Evolutionary conservation across 768 basidiomycete genomes (phyloP).

Genomic region (Cyclocybe cylindracea): DNA sequence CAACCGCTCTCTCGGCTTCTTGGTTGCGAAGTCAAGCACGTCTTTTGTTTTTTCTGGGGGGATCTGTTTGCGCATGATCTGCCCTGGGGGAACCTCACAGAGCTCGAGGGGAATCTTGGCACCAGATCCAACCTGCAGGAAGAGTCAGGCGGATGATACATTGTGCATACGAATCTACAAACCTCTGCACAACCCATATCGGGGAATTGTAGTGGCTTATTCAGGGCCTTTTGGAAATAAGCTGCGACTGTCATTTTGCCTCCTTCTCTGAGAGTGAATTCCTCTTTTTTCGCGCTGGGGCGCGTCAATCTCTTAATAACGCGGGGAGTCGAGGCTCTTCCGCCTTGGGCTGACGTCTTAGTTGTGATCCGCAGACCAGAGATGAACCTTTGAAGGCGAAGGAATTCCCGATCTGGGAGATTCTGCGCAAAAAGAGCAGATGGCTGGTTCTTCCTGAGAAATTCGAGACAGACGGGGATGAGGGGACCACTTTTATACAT

Average conservation of each 20-base stretch:
- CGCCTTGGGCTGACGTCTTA: conserved; percentile 27
- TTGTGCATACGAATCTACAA: conserved; percentile 13
- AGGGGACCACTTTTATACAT: conserved; percentile 74
- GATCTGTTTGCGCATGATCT: conserved; percentile 74
- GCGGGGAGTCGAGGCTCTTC: conserved; percentile 41
- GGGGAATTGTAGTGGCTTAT: conserved; percentile 57
- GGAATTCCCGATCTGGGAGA: conserved; percentile 57
- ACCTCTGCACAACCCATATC: conserved; percentile 73
- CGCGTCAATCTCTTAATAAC: conserved; percentile 62
- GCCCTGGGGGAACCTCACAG: conserved; percentile 63
- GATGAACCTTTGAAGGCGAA: conserved; percentile 43
- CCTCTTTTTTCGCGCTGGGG: conserved; percentile 52
- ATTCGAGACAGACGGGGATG: conserved; percentile 58
- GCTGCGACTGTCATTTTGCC: conserved; percentile 55
- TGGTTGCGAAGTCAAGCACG: conserved; percentile 71
- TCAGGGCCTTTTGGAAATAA: conserved; percentile 57
- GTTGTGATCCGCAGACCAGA: conserved; percentile 32
- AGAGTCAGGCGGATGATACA: background rate
- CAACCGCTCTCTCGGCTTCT: conserved; percentile 62
- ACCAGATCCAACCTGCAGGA: conserved; percentile 57
- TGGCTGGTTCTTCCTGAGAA: conserved; percentile 36
- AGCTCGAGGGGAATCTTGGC: conserved; percentile 70
- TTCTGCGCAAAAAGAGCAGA: conserved; percentile 33
- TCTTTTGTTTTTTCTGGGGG: conserved; percentile 69
- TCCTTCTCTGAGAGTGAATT: conserved; percentile 61